These are phyloP conservation scores for Kodamaea hsintzibuensis DNA, from an alignment of 805 yeast genomes.

Conservation along the genomic window DNA sequence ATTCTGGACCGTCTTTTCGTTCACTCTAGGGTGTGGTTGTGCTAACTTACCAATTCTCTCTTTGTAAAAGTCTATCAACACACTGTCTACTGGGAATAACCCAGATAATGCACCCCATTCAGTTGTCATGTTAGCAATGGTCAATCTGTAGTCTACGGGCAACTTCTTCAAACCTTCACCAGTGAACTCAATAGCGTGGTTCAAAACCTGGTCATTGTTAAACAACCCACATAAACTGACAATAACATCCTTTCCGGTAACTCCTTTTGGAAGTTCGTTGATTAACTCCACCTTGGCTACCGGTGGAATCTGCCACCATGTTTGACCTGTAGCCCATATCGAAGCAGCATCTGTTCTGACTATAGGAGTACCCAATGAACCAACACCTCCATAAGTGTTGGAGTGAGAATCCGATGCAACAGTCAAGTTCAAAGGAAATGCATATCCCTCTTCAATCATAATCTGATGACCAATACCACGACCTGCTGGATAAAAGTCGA, in stretches of 20 bases:
- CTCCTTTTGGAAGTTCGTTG: conserved; percentile 81
- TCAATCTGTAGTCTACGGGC: conserved; percentile 80
- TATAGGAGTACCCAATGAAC: conserved; percentile 93
- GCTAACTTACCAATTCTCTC: conserved; percentile 57
- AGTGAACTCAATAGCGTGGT: conserved; percentile 90
- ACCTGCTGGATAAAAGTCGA: conserved; percentile 98
- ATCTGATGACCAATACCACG: conserved; percentile 99
- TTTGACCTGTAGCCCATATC: conserved; percentile 99
- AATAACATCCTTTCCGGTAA: conserved; percentile 95
- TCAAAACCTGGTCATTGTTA: conserved; percentile 88
- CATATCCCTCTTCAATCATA: conserved; percentile 98
- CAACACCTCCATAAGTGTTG: conserved; percentile 96
- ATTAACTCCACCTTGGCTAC: conserved; percentile 89
- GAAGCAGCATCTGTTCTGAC: conserved; percentile 99
- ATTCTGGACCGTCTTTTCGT: conserved; percentile 53
- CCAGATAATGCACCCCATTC: conserved; percentile 99
- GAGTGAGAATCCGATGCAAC: conserved; percentile 99
- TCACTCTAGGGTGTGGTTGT: conserved; percentile 83
- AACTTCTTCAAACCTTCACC: conserved; percentile 75
- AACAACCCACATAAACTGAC: conserved; percentile 93
- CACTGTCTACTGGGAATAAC: conserved; percentile 90
- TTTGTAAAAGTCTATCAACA: conserved; percentile 71
- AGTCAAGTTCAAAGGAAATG: conserved; percentile 88
- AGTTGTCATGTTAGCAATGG: conserved; percentile 97
- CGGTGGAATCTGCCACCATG: conserved; percentile 99